These are phyloP conservation scores for Synchytrium microbalum DNA, from an alignment of 371 early-diverging fungal species.

Conservation along the genomic window DNA sequence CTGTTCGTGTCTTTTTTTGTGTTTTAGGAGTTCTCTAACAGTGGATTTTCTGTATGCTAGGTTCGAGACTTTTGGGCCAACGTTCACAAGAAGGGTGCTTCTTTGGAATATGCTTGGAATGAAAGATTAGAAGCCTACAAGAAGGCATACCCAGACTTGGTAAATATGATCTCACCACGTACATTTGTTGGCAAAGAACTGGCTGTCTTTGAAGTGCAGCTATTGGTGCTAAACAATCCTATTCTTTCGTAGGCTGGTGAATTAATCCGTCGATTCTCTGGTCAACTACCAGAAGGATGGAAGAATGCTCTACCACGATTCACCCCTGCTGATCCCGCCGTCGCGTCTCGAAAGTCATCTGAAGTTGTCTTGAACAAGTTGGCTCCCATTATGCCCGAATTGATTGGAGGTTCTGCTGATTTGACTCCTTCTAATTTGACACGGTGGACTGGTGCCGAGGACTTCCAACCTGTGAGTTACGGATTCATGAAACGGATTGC, in stretches of 20 bases:
- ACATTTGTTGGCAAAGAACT: background rate
- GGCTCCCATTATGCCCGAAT: slow-evolving; percentile 68
- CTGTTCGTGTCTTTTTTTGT: background rate
- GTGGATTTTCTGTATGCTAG: too few relatives aligned
- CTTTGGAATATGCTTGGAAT: slow-evolving; percentile 69
- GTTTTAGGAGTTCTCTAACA: too few relatives aligned
- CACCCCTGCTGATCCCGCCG: slow-evolving; percentile 69
- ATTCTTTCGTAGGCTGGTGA: slow-evolving; percentile 50
- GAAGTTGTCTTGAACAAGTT: slow-evolving; percentile 77
- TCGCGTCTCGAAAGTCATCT: slow-evolving; percentile 87
- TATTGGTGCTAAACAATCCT: background rate
- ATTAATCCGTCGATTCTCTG: slow-evolving; percentile 64
- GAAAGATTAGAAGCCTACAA: slow-evolving; percentile 56
- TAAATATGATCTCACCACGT: slow-evolving; percentile 5
- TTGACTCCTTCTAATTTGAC: slow-evolving; percentile 96
- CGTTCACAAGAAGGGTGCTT: slow-evolving; percentile 50
- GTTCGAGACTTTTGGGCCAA: slow-evolving; percentile 61
- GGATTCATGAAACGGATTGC: too few relatives aligned
- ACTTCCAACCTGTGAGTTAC: slow-evolving; percentile 66
- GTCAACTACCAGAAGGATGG: slow-evolving; percentile 71
- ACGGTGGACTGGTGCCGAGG: slow-evolving; percentile 86
- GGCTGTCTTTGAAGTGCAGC: background rate
- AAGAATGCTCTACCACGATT: slow-evolving; percentile 63
- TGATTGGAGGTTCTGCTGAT: slow-evolving; percentile 98
- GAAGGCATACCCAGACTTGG: slow-evolving; percentile 53